phyloP scores from a whole-genome alignment of 2,329 filamentous ascomycete genomes.

The Penicillium sp. region DNA sequence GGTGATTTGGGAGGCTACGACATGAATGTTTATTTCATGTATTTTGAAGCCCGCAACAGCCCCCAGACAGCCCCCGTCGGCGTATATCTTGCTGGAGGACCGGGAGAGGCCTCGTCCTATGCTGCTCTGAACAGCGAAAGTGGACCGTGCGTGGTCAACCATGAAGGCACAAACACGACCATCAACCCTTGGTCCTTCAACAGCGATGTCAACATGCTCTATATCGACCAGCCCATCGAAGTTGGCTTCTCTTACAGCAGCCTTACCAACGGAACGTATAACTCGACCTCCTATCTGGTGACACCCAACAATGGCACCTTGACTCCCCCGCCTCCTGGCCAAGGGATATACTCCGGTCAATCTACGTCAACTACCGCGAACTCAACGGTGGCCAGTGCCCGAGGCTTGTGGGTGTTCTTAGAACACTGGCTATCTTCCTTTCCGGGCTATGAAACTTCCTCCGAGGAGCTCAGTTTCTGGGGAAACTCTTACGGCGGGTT shows the following conservation, averaged over 20 bases:
- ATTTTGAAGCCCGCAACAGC: slow-evolving; percentile 47
- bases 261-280: slow-evolving; percentile 1
- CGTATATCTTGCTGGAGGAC: slow-evolving; percentile 56
- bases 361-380: slow-evolving; percentile 32
- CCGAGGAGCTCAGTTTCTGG: not conserved
- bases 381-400: slow-evolving; percentile 46
- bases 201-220: slow-evolving; percentile 58
- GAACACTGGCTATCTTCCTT: slow-evolving; percentile 37
- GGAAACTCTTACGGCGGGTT: not conserved
- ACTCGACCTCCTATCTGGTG: not conserved
- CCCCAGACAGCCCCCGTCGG: slow-evolving; percentile 49
- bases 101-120: slow-evolving; percentile 49
- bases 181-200: slow-evolving; percentile 57
- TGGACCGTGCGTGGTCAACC: slow-evolving; percentile 47
- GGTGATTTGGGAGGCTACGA: not conserved
- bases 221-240: slow-evolving; percentile 58
- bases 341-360: slow-evolving; percentile 38
- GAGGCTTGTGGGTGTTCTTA: slow-evolving; percentile 54
- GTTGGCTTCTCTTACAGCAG: slow-evolving; percentile 49
- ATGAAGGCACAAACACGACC: slow-evolving; percentile 36
- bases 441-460: not conserved
- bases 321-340: not conserved
- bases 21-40: slow-evolving; percentile 42
- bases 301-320: not conserved
- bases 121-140: slow-evolving; percentile 35